A percentile compares a stretch with the other conserved stretches of the same genome.
These are phyloP conservation scores for Tuber borchii DNA, from an alignment of 495 filamentous ascomycete genomes.

Conservation along the genomic window DNA sequence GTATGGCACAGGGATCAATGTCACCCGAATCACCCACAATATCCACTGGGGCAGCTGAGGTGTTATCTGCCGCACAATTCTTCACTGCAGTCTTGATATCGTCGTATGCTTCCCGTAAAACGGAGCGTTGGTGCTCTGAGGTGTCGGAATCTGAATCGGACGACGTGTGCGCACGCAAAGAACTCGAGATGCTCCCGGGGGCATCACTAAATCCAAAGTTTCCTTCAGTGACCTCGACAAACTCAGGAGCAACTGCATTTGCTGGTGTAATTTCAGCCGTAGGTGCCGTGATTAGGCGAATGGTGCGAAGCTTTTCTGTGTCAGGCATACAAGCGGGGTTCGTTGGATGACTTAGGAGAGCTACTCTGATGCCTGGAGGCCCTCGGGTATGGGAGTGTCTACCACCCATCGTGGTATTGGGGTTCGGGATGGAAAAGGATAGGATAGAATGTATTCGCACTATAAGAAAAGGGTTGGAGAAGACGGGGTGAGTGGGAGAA, in stretches of 20 bases:
- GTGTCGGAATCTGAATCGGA: neutral
- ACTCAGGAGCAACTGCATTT: neutral
- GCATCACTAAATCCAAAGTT: neutral
- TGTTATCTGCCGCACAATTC: neutral
- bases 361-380: neutral
- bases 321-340: neutral
- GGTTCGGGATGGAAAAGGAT: neutral
- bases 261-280: neutral
- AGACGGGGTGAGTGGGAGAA: neutral
- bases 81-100: neutral
- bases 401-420: neutral
- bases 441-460: neutral
- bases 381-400: neutral
- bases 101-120: neutral
- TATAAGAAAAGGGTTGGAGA: neutral
- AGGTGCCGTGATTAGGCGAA: neutral
- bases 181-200: neutral
- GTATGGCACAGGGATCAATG: neutral
- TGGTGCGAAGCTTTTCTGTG: neutral
- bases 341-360: neutral
- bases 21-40: neutral
- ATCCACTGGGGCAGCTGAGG: neutral
- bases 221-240: neutral
- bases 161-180: neutral
- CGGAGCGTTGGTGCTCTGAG: neutral